phyloP scores from a whole-genome alignment of 2,329 filamentous ascomycete genomes.

The Tolypocladium nubicola region DNA sequence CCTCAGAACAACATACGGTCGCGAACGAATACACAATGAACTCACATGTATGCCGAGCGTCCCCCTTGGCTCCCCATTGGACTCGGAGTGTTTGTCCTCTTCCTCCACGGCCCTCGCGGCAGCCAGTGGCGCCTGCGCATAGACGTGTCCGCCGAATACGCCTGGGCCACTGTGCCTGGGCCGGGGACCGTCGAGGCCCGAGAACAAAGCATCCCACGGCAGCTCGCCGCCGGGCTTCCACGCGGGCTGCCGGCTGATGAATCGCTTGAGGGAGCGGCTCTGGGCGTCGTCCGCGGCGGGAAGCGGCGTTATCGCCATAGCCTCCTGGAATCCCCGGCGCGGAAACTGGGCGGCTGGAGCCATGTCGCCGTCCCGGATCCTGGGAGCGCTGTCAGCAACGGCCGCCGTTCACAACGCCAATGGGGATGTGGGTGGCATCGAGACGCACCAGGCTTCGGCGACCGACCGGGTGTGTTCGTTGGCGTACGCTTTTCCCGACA shows the following conservation, averaged over 20 bases:
- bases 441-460: not conserved
- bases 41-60: slow-evolving; percentile 27
- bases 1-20: not conserved
- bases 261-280: slow-evolving; percentile 9
- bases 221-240: slow-evolving; percentile 21
- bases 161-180: slow-evolving; percentile 7
- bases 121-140: slow-evolving; percentile 24
- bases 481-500: not conserved
- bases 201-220: slow-evolving; percentile 14
- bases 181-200: slow-evolving; percentile 5
- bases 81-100: slow-evolving; percentile 13
- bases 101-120: slow-evolving; percentile 21
- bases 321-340: slow-evolving; percentile 18
- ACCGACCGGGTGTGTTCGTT: not conserved
- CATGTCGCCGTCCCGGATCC: slow-evolving; percentile 1
- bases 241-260: slow-evolving; percentile 20
- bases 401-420: not conserved
- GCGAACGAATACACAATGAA: not conserved
- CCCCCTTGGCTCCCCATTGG: slow-evolving; percentile 3
- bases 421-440: not conserved
- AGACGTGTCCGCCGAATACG: slow-evolving; percentile 27
- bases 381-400: not conserved
- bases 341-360: slow-evolving; percentile 2
- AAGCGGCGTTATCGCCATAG: slow-evolving; percentile 15
- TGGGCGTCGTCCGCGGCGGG: slow-evolving; percentile 5